These are phyloP conservation scores for Kandelia obovata DNA, from an alignment of 345 rosid genomes.

Conservation along the genomic window DNA sequence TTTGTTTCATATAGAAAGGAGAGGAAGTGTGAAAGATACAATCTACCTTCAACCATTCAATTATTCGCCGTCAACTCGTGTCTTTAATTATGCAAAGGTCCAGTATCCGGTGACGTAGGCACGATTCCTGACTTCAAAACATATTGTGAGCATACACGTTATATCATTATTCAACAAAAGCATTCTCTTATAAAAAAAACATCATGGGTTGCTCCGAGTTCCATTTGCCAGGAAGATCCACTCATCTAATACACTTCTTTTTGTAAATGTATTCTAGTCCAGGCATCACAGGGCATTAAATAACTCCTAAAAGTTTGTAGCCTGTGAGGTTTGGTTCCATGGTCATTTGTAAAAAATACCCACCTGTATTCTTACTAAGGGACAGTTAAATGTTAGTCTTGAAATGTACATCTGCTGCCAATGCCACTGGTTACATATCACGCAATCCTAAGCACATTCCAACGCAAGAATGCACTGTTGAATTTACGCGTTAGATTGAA, in stretches of 20 bases:
- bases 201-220: not conserved
- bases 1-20: not conserved
- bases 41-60: conserved; percentile 27
- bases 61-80: not conserved
- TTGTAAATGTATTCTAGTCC: too few relatives aligned
- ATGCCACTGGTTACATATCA: too few relatives aligned
- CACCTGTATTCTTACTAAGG: not conserved
- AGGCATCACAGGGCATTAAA: too few relatives aligned
- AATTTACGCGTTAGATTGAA: not conserved
- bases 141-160: not conserved
- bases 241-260: too few relatives aligned
- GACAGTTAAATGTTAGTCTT: not conserved
- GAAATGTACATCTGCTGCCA: too few relatives aligned
- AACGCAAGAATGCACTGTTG: too few relatives aligned
- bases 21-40: not conserved
- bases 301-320: too few relatives aligned
- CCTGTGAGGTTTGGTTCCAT: too few relatives aligned
- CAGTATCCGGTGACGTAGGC: not conserved
- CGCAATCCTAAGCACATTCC: too few relatives aligned
- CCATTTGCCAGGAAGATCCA: too few relatives aligned
- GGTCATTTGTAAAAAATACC: too few relatives aligned
- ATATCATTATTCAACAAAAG: not conserved
- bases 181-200: not conserved
- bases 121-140: conserved; percentile 4
- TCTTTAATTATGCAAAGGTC: not conserved